A percentile compares a stretch with the other conserved stretches of the same genome.
Evolutionary conservation across 1,284 basidiomycete species (phyloP).

Genomic region (Spongiforma sp.): DNA sequence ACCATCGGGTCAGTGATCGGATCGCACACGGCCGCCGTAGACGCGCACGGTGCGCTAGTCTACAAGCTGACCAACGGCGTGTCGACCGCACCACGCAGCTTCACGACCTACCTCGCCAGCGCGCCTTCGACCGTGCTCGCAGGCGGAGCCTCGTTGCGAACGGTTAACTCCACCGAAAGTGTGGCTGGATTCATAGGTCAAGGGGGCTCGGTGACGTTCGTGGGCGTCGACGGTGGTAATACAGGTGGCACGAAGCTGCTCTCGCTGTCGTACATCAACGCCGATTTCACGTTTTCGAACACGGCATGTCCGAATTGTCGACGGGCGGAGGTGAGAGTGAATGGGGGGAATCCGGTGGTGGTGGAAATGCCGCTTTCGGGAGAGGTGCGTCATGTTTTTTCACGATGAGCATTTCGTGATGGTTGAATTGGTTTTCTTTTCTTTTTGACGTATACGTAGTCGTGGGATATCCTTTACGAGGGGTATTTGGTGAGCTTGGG

Average conservation of each 20-base stretch:
- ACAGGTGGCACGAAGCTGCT: slow-evolving; percentile 11
- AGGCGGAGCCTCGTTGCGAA: slow-evolving; percentile 4
- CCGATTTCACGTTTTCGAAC: slow-evolving; percentile 14
- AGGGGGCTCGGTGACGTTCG: slow-evolving; percentile 11
- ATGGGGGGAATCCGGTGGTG: neutral
- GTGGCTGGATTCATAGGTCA: slow-evolving; percentile 9
- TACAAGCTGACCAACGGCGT: slow-evolving; percentile 10
- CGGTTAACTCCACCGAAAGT: neutral
- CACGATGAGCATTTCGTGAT: neutral
- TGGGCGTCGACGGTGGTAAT: slow-evolving; percentile 13
- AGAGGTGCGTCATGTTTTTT: slow-evolving; percentile 11
- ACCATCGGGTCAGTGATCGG: neutral
- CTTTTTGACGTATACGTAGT: neutral
- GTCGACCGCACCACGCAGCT: neutral
- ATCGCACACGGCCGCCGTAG: neutral
- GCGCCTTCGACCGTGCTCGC: slow-evolving; percentile 7
- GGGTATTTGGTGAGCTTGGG: slow-evolving; percentile 12
- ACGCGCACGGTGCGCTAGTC: slow-evolving; percentile 8
- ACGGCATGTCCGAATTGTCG: slow-evolving; percentile 17
- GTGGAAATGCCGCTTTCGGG: slow-evolving; percentile 19
- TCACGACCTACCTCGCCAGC: slow-evolving; percentile 8
- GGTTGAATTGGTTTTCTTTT: neutral
- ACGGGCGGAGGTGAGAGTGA: slow-evolving; percentile 10
- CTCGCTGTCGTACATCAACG: slow-evolving; percentile 15
- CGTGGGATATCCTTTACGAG: slow-evolving; percentile 10